Evolutionary conservation across 768 basidiomycete genomes (phyloP).

Genomic region (Megacollybia marginata): DNA sequence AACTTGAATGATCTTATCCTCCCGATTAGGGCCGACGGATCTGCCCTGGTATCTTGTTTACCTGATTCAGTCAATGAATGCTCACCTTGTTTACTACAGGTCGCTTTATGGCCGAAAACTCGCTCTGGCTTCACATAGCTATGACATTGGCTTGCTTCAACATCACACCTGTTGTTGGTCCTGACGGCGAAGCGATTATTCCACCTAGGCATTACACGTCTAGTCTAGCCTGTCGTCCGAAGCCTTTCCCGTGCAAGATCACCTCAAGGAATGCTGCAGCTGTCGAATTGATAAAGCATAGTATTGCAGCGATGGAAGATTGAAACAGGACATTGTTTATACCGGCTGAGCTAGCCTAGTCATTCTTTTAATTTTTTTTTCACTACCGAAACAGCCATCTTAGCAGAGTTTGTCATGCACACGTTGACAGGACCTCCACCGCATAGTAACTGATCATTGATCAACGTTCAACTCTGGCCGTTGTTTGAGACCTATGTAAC

Average conservation of each 20-base stretch:
- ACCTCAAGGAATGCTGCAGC: constrained; percentile 3
- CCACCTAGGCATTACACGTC: constrained; percentile 4
- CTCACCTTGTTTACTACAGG: neutral
- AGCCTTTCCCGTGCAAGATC: constrained; percentile 8
- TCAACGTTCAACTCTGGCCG: no score
- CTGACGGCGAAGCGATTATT: constrained; percentile 2
- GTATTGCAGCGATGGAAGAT: constrained; percentile 23
- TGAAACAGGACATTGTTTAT: no score
- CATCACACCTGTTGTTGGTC: constrained; percentile 1
- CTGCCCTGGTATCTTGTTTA: neutral
- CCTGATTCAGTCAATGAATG: no score
- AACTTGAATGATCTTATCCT: neutral
- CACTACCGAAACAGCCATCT: no score
- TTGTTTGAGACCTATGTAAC: no score
- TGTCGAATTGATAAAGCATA: constrained; percentile 20
- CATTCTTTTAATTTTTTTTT: no score
- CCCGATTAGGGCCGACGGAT: constrained; percentile 3
- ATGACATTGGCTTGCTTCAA: constrained; percentile 5
- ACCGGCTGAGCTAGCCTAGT: no score
- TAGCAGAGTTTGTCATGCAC: no score
- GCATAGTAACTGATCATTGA: no score
- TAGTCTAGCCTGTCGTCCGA: constrained; percentile 8
- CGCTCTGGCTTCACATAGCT: constrained; percentile 5
- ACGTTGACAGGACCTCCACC: no score
- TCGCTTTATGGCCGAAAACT: constrained; percentile 6